Evolutionary conservation across 306 rosid species (phyloP), one percentile per base, ranked within the genome.

Genomic region (Spatholobus suberectus): DNA sequence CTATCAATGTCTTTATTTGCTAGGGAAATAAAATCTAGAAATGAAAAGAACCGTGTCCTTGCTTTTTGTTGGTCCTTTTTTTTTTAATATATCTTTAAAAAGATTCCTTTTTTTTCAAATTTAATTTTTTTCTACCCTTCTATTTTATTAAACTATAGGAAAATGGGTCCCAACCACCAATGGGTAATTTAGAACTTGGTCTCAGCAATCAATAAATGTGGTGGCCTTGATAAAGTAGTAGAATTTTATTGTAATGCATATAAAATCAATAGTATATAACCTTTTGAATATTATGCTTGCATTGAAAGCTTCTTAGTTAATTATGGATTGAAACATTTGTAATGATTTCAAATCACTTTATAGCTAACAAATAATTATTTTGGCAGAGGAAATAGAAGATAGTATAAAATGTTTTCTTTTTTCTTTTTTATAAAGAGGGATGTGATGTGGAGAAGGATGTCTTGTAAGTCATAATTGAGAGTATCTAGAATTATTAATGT

Each of bases 151-250:
- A 38, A 32, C 38, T 70, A 55, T 57, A 37, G 41, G 59, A 29
- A 61, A 37, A 61, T 58, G 72, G 58, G 58, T 75, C 43, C 55
- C 52, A 13, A 81, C 70, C 57, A 61, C 57, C 24, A 4, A 68
- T 57, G 57, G 68, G 59, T 79, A 43, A 73, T 77, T 72, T 78
- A 73, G 77, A 44, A 26, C 67, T 75, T 37, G 70, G 38, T 18
- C 44, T 21, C 34, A 10, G 51, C 70, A 80, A 68, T 69, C 8
- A 5, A 38, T 62, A 27, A 71, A 73, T 13, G 24, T 79, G 75
- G 51, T 8, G 26, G 38, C 73, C 77, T 55, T 58, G 85, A 37
- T 43, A 75, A 77, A 34, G 58, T 58, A 17, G 78, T 83, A 63
- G 81, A 75, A 41, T 18, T 76, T 68, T 52, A 62, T 68, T 57